Evolutionary conservation across 140 eudicot species (phyloP).

Genomic region (Ambrosia hybrid): DNA sequence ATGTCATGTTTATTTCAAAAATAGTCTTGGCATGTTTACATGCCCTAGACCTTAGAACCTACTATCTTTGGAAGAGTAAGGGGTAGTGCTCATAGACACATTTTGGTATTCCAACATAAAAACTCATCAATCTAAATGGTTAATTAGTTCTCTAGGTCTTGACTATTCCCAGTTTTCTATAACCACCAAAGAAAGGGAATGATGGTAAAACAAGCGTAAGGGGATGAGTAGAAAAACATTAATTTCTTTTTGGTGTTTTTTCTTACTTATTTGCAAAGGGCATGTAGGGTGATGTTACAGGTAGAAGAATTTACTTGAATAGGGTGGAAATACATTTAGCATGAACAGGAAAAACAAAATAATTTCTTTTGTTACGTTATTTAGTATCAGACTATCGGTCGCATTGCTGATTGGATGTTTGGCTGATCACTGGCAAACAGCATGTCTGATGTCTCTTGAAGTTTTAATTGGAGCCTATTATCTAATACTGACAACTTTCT

Average conservation of each 20-base stretch:
- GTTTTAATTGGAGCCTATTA: conserved; percentile 6
- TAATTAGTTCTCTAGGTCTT: background rate
- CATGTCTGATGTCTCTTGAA: background rate
- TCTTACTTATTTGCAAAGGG: background rate
- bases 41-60: background rate
- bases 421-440: conserved; percentile 2
- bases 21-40: too few relatives aligned
- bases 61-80: conserved; percentile 3
- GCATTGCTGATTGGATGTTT: background rate
- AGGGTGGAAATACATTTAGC: conserved; percentile 5
- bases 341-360: background rate
- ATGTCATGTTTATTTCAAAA: background rate
- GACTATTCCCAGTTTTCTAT: background rate
- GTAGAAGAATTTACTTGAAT: background rate
- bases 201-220: background rate
- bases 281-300: background rate
- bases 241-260: background rate
- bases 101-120: conserved; percentile 3
- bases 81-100: conserved; percentile 4
- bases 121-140: background rate
- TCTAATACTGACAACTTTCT: background rate
- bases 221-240: background rate
- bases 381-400: background rate
- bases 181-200: background rate
- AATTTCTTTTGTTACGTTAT: background rate